Percentiles rank a stretch among this genome's conserved stretches.
These are phyloP conservation scores for Exophiala dermatitidis DNA, from an alignment of 2,329 filamentous ascomycete genomes.

Conservation along the genomic window DNA sequence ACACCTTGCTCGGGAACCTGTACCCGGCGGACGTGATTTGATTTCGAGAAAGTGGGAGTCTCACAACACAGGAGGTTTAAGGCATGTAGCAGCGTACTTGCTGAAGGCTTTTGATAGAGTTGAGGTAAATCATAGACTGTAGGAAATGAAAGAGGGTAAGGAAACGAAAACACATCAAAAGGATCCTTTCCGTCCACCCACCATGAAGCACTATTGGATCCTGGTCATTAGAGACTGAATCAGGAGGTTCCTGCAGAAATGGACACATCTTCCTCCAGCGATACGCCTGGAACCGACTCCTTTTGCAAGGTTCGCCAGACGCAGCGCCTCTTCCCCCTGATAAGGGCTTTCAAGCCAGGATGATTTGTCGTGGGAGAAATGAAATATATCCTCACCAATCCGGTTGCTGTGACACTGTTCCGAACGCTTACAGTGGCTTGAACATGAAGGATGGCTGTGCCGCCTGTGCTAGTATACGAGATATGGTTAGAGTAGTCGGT, in stretches of 20 bases:
- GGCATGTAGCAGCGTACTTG: constrained; percentile 54
- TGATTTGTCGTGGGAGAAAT: neutral
- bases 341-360: neutral
- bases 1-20: constrained; percentile 37
- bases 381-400: neutral
- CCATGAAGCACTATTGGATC: constrained; percentile 12
- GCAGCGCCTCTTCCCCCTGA: neutral
- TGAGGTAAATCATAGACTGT: constrained; percentile 68
- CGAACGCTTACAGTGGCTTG: neutral
- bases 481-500: neutral
- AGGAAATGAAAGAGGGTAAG: neutral
- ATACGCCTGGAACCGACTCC: neutral
- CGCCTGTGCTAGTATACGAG: neutral
- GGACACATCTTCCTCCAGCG: neutral
- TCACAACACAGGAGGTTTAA: constrained; percentile 61
- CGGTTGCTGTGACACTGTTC: neutral
- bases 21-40: constrained; percentile 28
- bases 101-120: constrained; percentile 67
- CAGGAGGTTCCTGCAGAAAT: neutral
- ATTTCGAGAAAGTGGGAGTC: constrained; percentile 45
- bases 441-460: neutral
- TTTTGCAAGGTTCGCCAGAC: neutral
- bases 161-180: neutral
- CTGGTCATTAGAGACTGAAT: neutral
- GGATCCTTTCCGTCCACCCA: constrained; percentile 8